A percentile compares a stretch with the other conserved stretches of the same genome.
Conservation (phyloP, 805 yeast species). For the Sugiyamaella mastotermitis region DNA sequence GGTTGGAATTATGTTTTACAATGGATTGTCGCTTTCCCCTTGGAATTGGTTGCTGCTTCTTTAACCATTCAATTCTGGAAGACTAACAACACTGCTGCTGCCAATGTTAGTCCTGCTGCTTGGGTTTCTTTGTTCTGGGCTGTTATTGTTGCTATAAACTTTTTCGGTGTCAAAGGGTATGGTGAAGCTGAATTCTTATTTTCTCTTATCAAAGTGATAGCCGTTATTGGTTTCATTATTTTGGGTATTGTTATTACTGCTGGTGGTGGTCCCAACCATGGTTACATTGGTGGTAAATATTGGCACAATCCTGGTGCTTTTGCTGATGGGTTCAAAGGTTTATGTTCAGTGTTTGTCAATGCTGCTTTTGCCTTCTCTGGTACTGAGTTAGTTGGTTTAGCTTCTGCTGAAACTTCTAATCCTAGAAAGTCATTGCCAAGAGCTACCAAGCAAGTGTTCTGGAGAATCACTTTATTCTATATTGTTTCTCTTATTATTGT, state of each 20-base stretch:
- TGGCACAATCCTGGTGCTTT: constrained; percentile 70
- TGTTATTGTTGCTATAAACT: constrained; percentile 42
- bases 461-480: constrained; percentile 68
- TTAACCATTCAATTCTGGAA: constrained; percentile 57
- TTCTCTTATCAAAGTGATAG: constrained; percentile 51
- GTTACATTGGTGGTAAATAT: constrained; percentile 47
- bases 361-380: constrained; percentile 73
- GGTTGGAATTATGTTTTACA: constrained; percentile 68
- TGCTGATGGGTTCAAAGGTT: constrained; percentile 61
- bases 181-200: constrained; percentile 69
- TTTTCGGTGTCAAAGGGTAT: constrained; percentile 54
- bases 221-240: constrained; percentile 58
- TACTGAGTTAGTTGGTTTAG: constrained; percentile 61
- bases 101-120: constrained; percentile 51
- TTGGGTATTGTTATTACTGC: constrained; percentile 43
- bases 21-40: constrained; percentile 58
- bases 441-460: constrained; percentile 71
- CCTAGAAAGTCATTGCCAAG: constrained; percentile 61
- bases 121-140: constrained; percentile 54
- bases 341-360: constrained; percentile 59
- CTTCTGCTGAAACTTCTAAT: constrained; percentile 65
- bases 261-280: constrained; percentile 56
- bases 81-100: constrained; percentile 54
- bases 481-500: constrained; percentile 47
- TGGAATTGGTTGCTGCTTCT: constrained; percentile 61